A percentile compares a stretch with the other conserved stretches of the same genome.
phyloP scores from a whole-genome alignment of 1,284 basidiomycete genomes.

The Thelephora terrestris region DNA sequence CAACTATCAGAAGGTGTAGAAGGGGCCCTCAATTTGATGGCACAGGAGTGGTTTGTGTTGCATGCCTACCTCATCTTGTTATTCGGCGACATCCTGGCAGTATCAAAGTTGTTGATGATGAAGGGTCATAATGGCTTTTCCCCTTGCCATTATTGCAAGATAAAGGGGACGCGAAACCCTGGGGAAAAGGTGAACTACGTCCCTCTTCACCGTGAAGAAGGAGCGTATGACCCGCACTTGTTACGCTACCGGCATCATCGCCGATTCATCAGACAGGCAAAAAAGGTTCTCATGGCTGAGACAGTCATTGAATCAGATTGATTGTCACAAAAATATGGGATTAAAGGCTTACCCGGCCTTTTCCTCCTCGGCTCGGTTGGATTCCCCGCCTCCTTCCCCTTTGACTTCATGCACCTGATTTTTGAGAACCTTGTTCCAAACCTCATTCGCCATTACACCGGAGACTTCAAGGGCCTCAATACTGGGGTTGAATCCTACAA shows the following conservation, averaged over 20 bases:
- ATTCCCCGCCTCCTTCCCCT: slow-evolving; percentile 32
- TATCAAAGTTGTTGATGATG: slow-evolving; percentile 12
- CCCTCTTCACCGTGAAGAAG: no score
- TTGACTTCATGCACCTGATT: slow-evolving; percentile 40
- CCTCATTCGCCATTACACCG: not conserved
- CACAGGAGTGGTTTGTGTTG: slow-evolving; percentile 20
- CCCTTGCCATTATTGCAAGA: no score
- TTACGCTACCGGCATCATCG: no score
- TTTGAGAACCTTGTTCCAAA: slow-evolving; percentile 23
- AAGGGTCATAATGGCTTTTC: no score
- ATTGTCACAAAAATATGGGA: slow-evolving; percentile 26
- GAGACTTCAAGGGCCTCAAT: not conserved
- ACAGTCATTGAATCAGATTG: slow-evolving; percentile 15
- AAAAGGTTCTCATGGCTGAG: no score
- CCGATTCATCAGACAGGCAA: no score
- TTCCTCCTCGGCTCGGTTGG: slow-evolving; percentile 23
- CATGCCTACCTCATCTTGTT: slow-evolving; percentile 28
- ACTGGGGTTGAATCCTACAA: not conserved
- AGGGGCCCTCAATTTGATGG: no score
- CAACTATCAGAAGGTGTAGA: slow-evolving; percentile 26
- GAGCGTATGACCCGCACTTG: no score
- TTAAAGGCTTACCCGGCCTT: slow-evolving; percentile 31
- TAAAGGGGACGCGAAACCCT: no score
- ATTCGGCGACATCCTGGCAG: slow-evolving; percentile 33
- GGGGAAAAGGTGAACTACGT: no score